phyloP scores from a whole-genome alignment of 148 eudicot species.

The Chenopodium album region DNA sequence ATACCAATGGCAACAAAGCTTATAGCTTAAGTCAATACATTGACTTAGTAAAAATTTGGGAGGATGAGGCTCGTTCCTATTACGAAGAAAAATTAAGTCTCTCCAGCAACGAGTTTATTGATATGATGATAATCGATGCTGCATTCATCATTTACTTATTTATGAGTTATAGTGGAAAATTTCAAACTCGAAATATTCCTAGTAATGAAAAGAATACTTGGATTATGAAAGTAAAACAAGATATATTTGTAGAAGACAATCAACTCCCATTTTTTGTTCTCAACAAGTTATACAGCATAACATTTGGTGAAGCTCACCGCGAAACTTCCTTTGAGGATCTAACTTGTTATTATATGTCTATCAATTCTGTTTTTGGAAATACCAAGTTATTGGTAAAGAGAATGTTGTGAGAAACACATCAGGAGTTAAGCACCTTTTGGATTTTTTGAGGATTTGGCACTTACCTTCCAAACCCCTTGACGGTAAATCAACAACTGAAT shows the following conservation, averaged over 20 bases:
- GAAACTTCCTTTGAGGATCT: neutral
- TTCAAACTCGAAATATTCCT: too few species aligned
- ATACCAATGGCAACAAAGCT: neutral
- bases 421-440: slow-evolving; percentile 2
- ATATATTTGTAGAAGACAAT: slow-evolving; percentile 24
- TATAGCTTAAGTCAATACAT: neutral
- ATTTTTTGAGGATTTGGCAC: slow-evolving; percentile 1
- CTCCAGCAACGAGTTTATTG: slow-evolving; percentile 10
- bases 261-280: slow-evolving; percentile 30
- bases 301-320: neutral
- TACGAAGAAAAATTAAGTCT: slow-evolving; percentile 16
- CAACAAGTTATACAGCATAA: neutral
- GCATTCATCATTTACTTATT: slow-evolving; percentile 20
- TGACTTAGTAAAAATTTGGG: neutral
- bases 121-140: slow-evolving; percentile 30
- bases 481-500: neutral
- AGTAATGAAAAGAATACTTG: too few species aligned
- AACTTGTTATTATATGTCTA: neutral
- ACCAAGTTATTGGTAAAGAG: too few species aligned
- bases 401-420: neutral
- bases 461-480: neutral
- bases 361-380: too few species aligned
- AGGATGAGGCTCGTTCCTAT: slow-evolving; percentile 5
- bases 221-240: neutral
- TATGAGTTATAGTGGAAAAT: neutral